Conservation (phyloP, 495 filamentous ascomycete genomes). For the Hypoxylon subgilvum region DNA sequence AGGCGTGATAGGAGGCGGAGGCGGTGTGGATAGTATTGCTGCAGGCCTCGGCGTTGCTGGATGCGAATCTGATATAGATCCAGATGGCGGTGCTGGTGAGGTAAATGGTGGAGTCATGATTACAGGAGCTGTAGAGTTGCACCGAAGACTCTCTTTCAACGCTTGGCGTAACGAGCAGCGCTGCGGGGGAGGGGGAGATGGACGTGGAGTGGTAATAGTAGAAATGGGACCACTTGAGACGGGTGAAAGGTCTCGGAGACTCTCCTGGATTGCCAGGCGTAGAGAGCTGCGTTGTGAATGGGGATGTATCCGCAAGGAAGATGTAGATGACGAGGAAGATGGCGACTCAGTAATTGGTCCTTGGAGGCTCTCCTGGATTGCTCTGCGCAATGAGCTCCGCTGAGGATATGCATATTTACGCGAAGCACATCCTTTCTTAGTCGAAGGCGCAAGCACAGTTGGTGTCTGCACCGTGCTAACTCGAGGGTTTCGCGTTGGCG, state of each 20-base stretch:
- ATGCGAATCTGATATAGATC: background rate
- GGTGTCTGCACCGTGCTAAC: background rate
- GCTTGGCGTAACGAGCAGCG: constrained; percentile 28
- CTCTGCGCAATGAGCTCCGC: constrained; percentile 22
- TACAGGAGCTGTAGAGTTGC: background rate
- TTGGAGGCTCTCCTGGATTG: constrained; percentile 7
- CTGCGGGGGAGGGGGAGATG: constrained; percentile 1
- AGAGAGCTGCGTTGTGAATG: constrained; percentile 19
- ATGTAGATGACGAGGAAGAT: no score
- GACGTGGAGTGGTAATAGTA: background rate
- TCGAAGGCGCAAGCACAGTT: background rate
- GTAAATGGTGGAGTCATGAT: background rate
- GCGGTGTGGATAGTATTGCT: background rate
- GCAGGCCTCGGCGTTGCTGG: background rate
- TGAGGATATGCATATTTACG: constrained; percentile 5
- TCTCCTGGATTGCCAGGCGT: constrained; percentile 10
- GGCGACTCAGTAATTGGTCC: background rate
- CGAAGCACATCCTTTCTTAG: background rate
- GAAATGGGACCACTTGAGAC: background rate
- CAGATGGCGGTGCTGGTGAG: background rate
- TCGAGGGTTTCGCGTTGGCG: constrained; percentile 1
- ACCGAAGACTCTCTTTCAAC: constrained; percentile 8
- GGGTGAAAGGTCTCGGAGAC: background rate
- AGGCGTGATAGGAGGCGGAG: background rate
- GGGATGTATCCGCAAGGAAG: background rate